These are phyloP conservation scores for Aphanomyces cochlioides DNA, from an alignment of 352 stramenopile genomes.

Conservation along the genomic window DNA sequence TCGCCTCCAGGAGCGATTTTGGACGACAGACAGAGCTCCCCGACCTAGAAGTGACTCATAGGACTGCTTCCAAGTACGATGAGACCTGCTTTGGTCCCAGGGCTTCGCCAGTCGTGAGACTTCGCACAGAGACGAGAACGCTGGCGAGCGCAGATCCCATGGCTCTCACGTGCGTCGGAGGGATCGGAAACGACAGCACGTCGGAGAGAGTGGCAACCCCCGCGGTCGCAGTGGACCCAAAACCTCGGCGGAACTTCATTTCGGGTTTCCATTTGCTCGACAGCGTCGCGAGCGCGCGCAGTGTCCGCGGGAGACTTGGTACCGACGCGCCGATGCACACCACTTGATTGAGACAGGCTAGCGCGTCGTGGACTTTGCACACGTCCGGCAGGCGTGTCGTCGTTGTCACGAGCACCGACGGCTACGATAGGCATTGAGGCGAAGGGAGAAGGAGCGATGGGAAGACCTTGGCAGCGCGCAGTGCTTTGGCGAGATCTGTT, in stretches of 20 bases:
- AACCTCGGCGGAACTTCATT: slow-evolving; percentile 8
- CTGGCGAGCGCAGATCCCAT: background rate
- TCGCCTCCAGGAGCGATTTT: too few relatives aligned
- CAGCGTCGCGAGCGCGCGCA: slow-evolving; percentile 2
- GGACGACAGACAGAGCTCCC: slow-evolving; percentile 15
- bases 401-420: background rate
- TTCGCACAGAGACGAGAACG: slow-evolving; percentile 15
- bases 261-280: slow-evolving; percentile 15
- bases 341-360: slow-evolving; percentile 11
- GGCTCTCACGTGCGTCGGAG: background rate
- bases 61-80: background rate
- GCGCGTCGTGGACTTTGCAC: slow-evolving; percentile 17
- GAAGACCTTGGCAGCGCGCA: background rate
- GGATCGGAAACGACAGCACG: slow-evolving; percentile 11
- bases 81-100: slow-evolving; percentile 25
- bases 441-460: slow-evolving; percentile 5
- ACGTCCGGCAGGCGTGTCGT: background rate
- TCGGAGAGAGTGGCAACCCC: background rate
- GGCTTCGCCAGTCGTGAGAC: background rate
- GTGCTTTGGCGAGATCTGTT: slow-evolving; percentile 6
- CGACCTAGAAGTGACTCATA: slow-evolving; percentile 3
- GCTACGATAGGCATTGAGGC: background rate
- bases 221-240: background rate
- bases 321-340: slow-evolving; percentile 25
- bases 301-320: slow-evolving; percentile 11